phyloP scores from a whole-genome alignment of 2,329 filamentous ascomycete genomes.

The Botryotinia convoluta region DNA sequence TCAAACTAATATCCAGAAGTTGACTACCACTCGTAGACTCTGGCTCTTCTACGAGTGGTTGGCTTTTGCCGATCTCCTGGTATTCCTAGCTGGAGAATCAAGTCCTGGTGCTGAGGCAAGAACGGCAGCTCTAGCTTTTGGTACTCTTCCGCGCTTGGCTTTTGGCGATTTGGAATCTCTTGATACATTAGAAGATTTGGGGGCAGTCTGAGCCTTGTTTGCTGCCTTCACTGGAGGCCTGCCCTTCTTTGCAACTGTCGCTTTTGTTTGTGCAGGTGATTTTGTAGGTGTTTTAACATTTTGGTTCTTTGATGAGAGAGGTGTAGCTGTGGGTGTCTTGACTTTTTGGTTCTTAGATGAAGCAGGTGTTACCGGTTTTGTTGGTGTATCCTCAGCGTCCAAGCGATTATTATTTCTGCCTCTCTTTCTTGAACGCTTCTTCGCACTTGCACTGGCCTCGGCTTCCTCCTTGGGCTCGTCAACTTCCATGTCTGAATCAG shows the following conservation, averaged over 20 bases:
- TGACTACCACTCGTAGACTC: conserved; percentile 39
- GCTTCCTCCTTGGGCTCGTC: conserved; percentile 14
- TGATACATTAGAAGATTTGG: conserved; percentile 23
- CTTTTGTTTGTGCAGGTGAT: conserved; percentile 9
- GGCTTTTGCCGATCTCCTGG: conserved; percentile 33
- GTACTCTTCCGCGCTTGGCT: conserved; percentile 16
- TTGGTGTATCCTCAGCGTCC: conserved; percentile 13
- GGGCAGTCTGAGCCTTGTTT: not conserved
- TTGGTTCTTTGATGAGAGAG: conserved; percentile 2
- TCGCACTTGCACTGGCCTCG: conserved; percentile 14
- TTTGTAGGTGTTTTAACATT: not conserved
- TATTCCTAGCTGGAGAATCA: conserved; percentile 21
- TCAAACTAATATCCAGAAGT: conserved; percentile 33
- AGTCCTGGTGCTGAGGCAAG: conserved; percentile 9
- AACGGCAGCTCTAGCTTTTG: conserved; percentile 22
- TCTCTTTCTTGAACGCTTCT: conserved; percentile 27
- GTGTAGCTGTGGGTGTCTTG: not conserved
- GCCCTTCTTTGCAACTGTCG: not conserved
- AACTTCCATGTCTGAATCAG: not conserved
- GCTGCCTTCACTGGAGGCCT: not conserved
- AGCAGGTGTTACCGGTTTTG: conserved; percentile 1
- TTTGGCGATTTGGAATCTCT: conserved; percentile 25
- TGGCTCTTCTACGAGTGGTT: conserved; percentile 37
- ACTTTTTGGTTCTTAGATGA: not conserved
- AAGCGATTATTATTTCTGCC: conserved; percentile 31